Base-by-base conservation (phyloP, 352 stramenopile genomes). In the Pythium sp. region DNA sequence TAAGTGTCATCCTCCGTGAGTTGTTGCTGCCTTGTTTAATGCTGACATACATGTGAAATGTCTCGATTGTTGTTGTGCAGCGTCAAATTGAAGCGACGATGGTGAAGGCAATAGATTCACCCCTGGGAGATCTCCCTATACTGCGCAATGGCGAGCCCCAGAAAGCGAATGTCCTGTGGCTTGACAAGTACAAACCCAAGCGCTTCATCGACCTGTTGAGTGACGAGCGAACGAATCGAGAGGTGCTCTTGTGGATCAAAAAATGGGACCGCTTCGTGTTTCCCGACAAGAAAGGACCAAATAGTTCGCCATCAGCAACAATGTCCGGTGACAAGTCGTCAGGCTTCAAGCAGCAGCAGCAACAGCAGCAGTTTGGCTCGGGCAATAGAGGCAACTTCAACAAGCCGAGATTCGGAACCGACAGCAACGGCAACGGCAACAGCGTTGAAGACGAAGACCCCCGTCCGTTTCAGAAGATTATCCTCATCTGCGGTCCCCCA, bases 191-290 rank as follows among this genome's bases (percentile, higher is more conserved):
- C 86, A 92, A 94, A 20, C 97, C 98, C 2, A 77, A 89, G 41
- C 84, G 81, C 49, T 99, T 99, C 67, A 81, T 96, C 15, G 89
- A 99, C 74, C 74, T 99, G 36, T 76, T 99, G 15, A 98, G 92
- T 28, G 94, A 99, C 71, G 97, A 99, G 74, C 81, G 90, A 15
- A 99, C 93, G 28, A 99, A 99, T 75, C 88, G 97, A 20, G 94
- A 99, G 67, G 95, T 99, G 41, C 76, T 99, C 2, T 68, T 84
- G 22, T 98, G 96, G 73, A 79, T 99, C 47, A 97, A 98, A 75
- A 81, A 74, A 34, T 99, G 98, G 98, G 96, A 99, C 76, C 78
- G 80, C 5, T 98, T 95, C 68, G 97, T 99, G 18, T 99, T 99
- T 71, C 79, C 83, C 0, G 63, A 77, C 36, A 93, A 93, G 56